These are phyloP conservation scores for Echinochloa phyllopogon DNA, from an alignment of 176 grass and related monocot genomes.

Conservation along the genomic window DNA sequence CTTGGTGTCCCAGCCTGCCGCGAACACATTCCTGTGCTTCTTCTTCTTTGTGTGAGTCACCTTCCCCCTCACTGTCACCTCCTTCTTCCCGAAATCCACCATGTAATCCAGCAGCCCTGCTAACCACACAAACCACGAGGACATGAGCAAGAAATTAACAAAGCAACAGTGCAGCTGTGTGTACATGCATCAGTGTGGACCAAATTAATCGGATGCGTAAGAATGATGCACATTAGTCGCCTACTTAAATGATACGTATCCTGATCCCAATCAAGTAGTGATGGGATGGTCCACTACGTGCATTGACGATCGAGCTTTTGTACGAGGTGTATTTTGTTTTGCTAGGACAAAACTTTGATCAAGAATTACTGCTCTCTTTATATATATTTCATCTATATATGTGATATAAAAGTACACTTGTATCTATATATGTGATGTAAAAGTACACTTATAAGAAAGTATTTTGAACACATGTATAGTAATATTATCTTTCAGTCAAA, in stretches of 20 bases:
- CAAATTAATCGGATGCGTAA: not conserved
- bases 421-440: too few relatives aligned
- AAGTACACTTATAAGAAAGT: too few relatives aligned
- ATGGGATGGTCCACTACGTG: not conserved
- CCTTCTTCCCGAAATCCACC: constrained; percentile 95
- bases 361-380: too few relatives aligned
- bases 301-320: not conserved
- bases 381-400: too few relatives aligned
- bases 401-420: too few relatives aligned
- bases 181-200: not conserved
- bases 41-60: constrained; percentile 46
- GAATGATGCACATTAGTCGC: not conserved
- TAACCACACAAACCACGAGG: constrained; percentile 17
- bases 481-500: too few relatives aligned
- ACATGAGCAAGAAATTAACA: not conserved
- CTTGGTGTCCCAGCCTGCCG: constrained; percentile 34
- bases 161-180: not conserved
- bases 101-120: constrained; percentile 95
- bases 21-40: not conserved
- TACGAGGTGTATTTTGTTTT: too few relatives aligned
- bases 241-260: not conserved
- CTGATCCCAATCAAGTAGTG: not conserved
- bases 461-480: too few relatives aligned
- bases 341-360: too few relatives aligned
- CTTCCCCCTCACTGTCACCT: constrained; percentile 77